phyloP scores from a whole-genome alignment of 1,284 basidiomycete genomes.

The Cutaneotrichosporon sp. region DNA sequence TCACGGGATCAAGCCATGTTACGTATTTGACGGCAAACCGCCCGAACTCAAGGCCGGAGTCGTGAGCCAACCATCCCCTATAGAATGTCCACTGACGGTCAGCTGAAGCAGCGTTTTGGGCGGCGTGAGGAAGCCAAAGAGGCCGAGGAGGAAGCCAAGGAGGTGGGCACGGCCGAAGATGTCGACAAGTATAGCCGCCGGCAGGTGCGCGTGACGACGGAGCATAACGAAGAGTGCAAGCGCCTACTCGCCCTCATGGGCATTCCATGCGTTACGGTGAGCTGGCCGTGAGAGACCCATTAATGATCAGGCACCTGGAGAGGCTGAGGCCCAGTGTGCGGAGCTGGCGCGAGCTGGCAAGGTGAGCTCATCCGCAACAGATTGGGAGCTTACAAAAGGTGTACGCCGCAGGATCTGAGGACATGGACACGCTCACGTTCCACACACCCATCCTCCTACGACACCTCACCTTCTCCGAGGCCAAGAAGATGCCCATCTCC shows the following conservation, averaged over 20 bases:
- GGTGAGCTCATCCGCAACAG: conserved; percentile 51
- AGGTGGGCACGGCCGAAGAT: conserved; percentile 87
- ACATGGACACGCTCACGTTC: conserved; percentile 99
- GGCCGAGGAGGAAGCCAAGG: conserved; percentile 92
- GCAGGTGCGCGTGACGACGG: conserved; percentile 88
- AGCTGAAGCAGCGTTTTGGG: conserved; percentile 67
- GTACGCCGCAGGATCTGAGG: conserved; percentile 94
- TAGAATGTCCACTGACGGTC: not conserved
- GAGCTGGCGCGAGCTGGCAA: conserved; percentile 93
- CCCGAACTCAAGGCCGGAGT: conserved; percentile 95
- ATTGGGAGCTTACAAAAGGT: conserved; percentile 56
- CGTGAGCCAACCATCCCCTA: conserved; percentile 54
- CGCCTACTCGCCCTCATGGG: conserved; percentile 89
- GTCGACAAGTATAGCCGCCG: conserved; percentile 85
- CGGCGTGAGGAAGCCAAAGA: conserved; percentile 87
- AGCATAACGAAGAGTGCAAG: conserved; percentile 95
- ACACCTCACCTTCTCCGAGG: conserved; percentile 97
- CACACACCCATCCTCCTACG: conserved; percentile 83
- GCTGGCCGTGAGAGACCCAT: conserved; percentile 35
- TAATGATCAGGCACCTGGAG: conserved; percentile 74
- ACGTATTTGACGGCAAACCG: conserved; percentile 98
- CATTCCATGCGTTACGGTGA: conserved; percentile 83
- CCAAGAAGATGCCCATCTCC: conserved; percentile 95
- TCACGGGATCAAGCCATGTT: conserved; percentile 95
- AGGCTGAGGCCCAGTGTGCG: conserved; percentile 98